Conservation (phyloP, 805 yeast species). For the Debaryomyces hansenii region DNA sequence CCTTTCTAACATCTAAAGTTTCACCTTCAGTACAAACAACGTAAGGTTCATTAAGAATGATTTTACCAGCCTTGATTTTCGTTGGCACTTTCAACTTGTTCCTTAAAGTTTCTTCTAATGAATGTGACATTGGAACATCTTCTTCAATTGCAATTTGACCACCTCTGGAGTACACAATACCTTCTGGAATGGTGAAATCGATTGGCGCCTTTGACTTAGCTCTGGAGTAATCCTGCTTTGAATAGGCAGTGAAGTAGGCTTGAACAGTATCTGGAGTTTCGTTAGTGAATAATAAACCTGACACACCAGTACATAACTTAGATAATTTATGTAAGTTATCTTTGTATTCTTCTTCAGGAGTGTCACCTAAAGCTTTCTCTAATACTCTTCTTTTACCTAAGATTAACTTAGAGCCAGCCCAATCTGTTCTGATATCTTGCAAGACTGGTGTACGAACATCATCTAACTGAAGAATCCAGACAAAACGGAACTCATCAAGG, state of each 20-base stretch:
- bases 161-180: conserved; percentile 91
- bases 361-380: conserved; percentile 88
- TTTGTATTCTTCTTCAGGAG: conserved; percentile 85
- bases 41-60: conserved; percentile 71
- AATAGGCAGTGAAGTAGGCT: conserved; percentile 79
- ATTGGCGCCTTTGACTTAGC: conserved; percentile 85
- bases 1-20: conserved; percentile 82
- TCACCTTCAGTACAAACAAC: conserved; percentile 81
- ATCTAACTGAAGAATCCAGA: conserved; percentile 83
- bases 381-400: conserved; percentile 93
- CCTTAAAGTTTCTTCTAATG: conserved; percentile 91
- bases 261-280: conserved; percentile 87
- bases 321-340: conserved; percentile 76
- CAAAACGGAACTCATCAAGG: conserved; percentile 72
- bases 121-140: conserved; percentile 95
- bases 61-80: conserved; percentile 84
- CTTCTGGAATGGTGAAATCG: conserved; percentile 83
- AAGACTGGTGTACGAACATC: conserved; percentile 95
- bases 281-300: conserved; percentile 86
- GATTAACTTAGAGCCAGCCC: conserved; percentile 87
- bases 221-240: conserved; percentile 82
- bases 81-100: conserved; percentile 90
- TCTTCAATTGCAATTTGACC: conserved; percentile 89
- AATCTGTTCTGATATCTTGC: conserved; percentile 88
- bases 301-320: conserved; percentile 66